A percentile compares a stretch with the other conserved stretches of the same genome.
Conservation (phyloP, 495 filamentous ascomycete genomes). For the Lentithecium fluviatile region DNA sequence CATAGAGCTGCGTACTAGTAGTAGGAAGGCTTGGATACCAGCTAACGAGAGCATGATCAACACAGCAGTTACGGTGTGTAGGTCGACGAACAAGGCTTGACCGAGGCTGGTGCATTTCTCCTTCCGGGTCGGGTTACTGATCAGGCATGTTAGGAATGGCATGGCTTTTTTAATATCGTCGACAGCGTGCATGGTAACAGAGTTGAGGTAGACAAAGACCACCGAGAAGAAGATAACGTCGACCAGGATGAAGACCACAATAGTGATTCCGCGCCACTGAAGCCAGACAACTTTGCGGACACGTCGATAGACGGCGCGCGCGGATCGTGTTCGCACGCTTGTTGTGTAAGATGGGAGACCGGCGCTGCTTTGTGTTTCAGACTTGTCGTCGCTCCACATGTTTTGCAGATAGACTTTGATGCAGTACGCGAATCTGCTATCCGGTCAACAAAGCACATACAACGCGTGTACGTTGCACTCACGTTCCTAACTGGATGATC, state of each 20-base stretch:
- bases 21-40: conserved; percentile 78
- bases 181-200: conserved; percentile 56
- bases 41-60: conserved; percentile 80
- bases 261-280: conserved; percentile 87
- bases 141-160: conserved; percentile 74
- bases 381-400: conserved; percentile 64
- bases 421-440: conserved; percentile 86
- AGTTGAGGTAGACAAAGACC: conserved; percentile 83
- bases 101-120: conserved; percentile 61
- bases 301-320: conserved; percentile 82
- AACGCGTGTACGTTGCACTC: conserved; percentile 21
- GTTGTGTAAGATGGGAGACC: conserved; percentile 70
- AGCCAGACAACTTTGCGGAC: conserved; percentile 82
- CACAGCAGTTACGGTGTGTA: conserved; percentile 76
- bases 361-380: conserved; percentile 61
- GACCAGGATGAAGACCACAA: conserved; percentile 81
- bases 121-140: conserved; percentile 58
- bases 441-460: conserved; percentile 9
- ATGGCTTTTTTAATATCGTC: conserved; percentile 54
- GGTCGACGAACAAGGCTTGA: conserved; percentile 59
- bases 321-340: conserved; percentile 79
- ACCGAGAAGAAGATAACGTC: conserved; percentile 91
- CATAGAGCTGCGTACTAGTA: conserved; percentile 80
- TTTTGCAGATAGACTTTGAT: conserved; percentile 88
- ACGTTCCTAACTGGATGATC: conserved; percentile 67